Base-by-base conservation (phyloP, 2,329 filamentous ascomycete species). In the Mariannaea sp. region DNA sequence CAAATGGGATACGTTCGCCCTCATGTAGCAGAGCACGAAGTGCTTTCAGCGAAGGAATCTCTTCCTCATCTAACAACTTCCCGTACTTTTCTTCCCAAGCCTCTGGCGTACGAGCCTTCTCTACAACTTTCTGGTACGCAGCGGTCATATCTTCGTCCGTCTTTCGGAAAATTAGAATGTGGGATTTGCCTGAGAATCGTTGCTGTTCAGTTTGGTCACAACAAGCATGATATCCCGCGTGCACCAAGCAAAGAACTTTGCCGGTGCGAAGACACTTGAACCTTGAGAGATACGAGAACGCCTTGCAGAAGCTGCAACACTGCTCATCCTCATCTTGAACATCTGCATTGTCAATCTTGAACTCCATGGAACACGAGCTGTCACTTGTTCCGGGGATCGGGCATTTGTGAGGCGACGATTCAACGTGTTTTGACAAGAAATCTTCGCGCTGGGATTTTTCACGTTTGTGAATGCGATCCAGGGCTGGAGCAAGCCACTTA, bases 1-100 rank as follows among this genome's bases (percentile, higher is more conserved):
- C 88, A 78, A 90, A 95, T 53, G 93, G 92, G 67, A 99, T 97
- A 73, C 91, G 92, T 76, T 99, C 94, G 72, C 94, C 94, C 79
- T 99, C 94, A 69, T 88, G 87, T 54, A 97, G 80, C 49, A 99
- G 80, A 42, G 86, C 85, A 59, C 93, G 88, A 65, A 99, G 80
- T 62, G 86, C 80, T 76, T 96, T 97, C 41, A 99, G 81, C 54
- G 92, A 87, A 53, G 94, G 94, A 45, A 84, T 89, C 33, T 89
- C 82, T 67, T 91, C 90, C 63, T 96, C 90, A 52, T 92, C 88
- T 57, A 97, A 81, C 47, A 92, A 77, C 67, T 86, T 89, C 61
- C 93, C 87, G 62, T 96, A 88, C 74, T 96, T 97, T 51, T 92
- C 87, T 64, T 90, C 87, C 94, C 94, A 99, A 8, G 81, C 77